These are phyloP conservation scores for Fagopyrum homotropicum DNA, from an alignment of 148 eudicot genomes.

Conservation along the genomic window DNA sequence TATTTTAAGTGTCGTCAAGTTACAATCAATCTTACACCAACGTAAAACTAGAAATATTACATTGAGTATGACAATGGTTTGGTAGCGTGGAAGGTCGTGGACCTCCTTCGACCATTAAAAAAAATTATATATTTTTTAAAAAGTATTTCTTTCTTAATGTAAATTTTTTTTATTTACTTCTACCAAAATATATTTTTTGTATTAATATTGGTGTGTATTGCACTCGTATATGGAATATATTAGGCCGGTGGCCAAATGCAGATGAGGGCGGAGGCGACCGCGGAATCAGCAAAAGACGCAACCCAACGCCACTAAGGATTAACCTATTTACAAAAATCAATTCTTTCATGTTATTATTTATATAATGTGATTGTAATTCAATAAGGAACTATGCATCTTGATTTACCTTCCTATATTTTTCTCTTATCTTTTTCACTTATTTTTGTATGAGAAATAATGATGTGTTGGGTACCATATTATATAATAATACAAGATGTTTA, in stretches of 20 bases:
- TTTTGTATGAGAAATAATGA: neutral
- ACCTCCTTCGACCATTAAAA: too few species aligned
- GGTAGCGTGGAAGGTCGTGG: too few species aligned
- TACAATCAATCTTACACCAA: too few species aligned
- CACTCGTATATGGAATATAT: neutral
- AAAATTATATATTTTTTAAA: too few species aligned
- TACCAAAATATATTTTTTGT: too few species aligned
- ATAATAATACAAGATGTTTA: too few species aligned
- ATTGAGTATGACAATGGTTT: too few species aligned
- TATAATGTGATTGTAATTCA: neutral
- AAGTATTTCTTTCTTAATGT: too few species aligned
- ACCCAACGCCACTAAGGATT: neutral
- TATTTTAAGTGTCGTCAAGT: too few species aligned
- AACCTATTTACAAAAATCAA: neutral
- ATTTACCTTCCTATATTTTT: neutral
- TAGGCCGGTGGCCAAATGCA: conserved; percentile 25
- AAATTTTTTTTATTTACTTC: too few species aligned
- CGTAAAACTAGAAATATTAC: too few species aligned
- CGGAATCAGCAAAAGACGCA: conserved; percentile 22
- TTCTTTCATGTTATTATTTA: neutral
- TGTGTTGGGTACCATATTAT: neutral
- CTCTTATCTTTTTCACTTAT: neutral
- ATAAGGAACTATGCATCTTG: neutral
- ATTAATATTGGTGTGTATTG: neutral
- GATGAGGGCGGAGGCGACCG: conserved; percentile 26